phyloP scores from a whole-genome alignment of 75 land plant species.

The Adiantum capillusveneris region DNA sequence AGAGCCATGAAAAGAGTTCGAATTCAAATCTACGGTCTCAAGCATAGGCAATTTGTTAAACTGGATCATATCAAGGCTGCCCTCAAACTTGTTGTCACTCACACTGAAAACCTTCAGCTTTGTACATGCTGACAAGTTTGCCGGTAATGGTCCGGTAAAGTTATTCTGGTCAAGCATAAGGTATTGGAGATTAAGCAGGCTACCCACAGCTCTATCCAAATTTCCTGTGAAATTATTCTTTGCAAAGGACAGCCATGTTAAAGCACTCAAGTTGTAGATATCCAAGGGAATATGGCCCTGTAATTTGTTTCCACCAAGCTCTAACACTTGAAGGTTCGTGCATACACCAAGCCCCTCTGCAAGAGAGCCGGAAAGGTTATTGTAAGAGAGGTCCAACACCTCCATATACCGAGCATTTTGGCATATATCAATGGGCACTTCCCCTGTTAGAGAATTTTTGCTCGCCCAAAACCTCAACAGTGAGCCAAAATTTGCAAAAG shows the following conservation, averaged over 20 bases:
- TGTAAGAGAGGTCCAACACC: slow-evolving; percentile 40
- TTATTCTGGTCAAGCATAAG: slow-evolving; percentile 48
- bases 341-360: slow-evolving; percentile 25
- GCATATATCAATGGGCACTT: slow-evolving; percentile 30
- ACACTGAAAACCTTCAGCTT: slow-evolving; percentile 24
- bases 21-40: slow-evolving; percentile 24
- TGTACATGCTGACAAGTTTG: slow-evolving; percentile 19
- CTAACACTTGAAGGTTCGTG: slow-evolving; percentile 20
- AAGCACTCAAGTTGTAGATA: slow-evolving; percentile 12
- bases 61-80: slow-evolving; percentile 1
- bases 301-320: slow-evolving; percentile 37
- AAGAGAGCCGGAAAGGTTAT: slow-evolving; percentile 30
- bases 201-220: slow-evolving; percentile 20
- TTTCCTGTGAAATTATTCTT: slow-evolving; percentile 34
- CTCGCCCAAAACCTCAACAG: slow-evolving; percentile 33
- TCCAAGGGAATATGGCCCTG: slow-evolving; percentile 33
- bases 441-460: slow-evolving; percentile 39
- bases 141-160: slow-evolving; percentile 47
- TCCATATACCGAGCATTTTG: slow-evolving; percentile 6
- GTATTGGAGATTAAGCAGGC: slow-evolving; percentile 29
- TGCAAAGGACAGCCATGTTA: slow-evolving; percentile 31
- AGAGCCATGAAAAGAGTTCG: slow-evolving; percentile 29
- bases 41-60: slow-evolving; percentile 22
- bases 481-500: slow-evolving; percentile 5
- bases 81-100: not conserved